Base-by-base conservation (phyloP, 345 rosid species). In the Orychophragmus violaceus region DNA sequence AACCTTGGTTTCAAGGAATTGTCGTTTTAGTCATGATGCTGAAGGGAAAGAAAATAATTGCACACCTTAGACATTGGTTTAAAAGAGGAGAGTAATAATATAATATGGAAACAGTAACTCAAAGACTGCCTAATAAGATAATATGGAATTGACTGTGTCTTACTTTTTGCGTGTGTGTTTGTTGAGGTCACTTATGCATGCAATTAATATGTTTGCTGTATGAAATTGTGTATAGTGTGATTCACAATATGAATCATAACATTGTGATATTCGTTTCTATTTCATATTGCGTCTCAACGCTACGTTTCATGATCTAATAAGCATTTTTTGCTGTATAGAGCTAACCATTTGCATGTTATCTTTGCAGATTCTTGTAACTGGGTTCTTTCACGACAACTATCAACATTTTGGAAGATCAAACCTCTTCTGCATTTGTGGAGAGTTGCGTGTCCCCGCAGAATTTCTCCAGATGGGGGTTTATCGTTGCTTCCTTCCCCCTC, bases 391-490 rank as follows among this genome's bases (percentile, higher is more conserved):
- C 33, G 86, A 83, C 44, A 85, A 79, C 65, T 81, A 66, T 73
- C 80, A 59, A 48, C 82, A 87, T 73, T 79, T 82, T 51, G 83
- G 66, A 30, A 84, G 88, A 57, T 83, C 86, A 68, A 81, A 79
- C 59, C 71, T 90, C 65, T 75, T 77, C 64, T 94, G 92, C 78
- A 76, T 94, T 33, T 86, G 95, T 30, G 99, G 97, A 42, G 92
- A 87, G 39, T 51, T 74, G 49, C 73, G 78, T 75, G 75, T 81
- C 70, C 83, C 76, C 28, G 85, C 82, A 12, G 95, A 88, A 60
- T 63, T 78, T 75, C 76, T 90, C 55, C 95, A 88, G 77, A 62
- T 49, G 70, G 99, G 48, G 61, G 96, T 88, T 19, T 94, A 90
- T 69, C 85, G 96, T 57, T 90, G 97, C 77, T 81, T 81, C 18